phyloP scores from a whole-genome alignment of 305 asterid species.

The Rubia balearica region DNA sequence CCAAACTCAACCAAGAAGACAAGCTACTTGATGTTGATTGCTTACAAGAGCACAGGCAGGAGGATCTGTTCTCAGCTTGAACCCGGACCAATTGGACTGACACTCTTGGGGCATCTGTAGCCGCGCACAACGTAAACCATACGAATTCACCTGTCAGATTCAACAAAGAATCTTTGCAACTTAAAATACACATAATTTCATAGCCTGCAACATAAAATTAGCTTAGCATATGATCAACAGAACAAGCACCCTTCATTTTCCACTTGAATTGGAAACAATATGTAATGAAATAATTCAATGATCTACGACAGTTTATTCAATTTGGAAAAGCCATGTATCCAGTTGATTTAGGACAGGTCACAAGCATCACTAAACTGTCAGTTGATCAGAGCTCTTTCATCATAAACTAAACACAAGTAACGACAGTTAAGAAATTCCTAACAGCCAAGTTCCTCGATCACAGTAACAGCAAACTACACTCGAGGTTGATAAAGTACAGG shows the following conservation, averaged over 20 bases:
- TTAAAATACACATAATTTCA: slow-evolving; percentile 64
- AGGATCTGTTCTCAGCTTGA: background rate
- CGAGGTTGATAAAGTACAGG: background rate
- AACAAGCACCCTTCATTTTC: background rate
- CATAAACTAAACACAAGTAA: background rate
- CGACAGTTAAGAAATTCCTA: background rate
- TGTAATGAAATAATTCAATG: background rate
- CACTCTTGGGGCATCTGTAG: slow-evolving; percentile 48
- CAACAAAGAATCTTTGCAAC: slow-evolving; percentile 62
- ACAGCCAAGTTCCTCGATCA: background rate
- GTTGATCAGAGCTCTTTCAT: background rate
- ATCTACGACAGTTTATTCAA: slow-evolving; percentile 4
- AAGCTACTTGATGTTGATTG: background rate
- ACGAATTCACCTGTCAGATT: slow-evolving; percentile 33
- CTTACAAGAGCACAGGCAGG: background rate
- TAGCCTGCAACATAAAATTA: slow-evolving; percentile 36
- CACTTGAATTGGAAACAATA: background rate
- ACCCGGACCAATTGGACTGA: slow-evolving; percentile 61
- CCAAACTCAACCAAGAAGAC: background rate
- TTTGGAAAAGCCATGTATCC: slow-evolving; percentile 1
- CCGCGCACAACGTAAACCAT: slow-evolving; percentile 54
- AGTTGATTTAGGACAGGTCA: background rate
- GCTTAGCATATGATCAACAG: background rate
- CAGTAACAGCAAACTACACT: slow-evolving; percentile 6
- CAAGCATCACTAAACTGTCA: slow-evolving; percentile 4